phyloP scores from a whole-genome alignment of 2,329 filamentous ascomycete species.

The Orbilia oligospora region DNA sequence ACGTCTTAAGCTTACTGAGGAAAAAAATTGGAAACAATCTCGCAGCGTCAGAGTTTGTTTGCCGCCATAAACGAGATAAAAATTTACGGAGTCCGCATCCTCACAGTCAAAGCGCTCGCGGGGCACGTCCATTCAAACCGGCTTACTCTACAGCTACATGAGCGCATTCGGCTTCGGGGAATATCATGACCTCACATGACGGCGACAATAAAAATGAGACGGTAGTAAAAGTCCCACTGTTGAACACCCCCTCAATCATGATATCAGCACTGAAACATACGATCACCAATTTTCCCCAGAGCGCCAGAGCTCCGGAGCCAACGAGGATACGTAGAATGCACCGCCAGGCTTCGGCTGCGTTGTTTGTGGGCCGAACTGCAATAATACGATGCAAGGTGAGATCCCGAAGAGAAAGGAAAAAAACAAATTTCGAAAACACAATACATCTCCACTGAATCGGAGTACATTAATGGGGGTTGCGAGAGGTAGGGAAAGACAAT shows the following conservation, averaged over 20 bases:
- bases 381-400: constrained; percentile 38
- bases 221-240: not conserved
- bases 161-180: constrained; percentile 30
- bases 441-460: not conserved
- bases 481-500: constrained; percentile 16
- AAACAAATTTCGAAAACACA: not conserved
- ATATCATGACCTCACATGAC: constrained; percentile 42
- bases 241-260: constrained; percentile 8
- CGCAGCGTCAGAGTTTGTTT: not conserved
- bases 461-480: constrained; percentile 5
- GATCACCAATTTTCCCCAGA: constrained; percentile 7
- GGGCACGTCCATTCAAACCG: constrained; percentile 2
- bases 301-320: constrained; percentile 2
- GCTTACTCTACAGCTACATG: not conserved
- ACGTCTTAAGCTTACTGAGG: too few species aligned
- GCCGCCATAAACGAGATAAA: constrained; percentile 19
- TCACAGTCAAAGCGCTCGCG: constrained; percentile 4
- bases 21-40: not conserved
- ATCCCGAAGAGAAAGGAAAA: constrained; percentile 41
- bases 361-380: constrained; percentile 40
- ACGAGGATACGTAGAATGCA: constrained; percentile 23
- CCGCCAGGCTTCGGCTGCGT: constrained; percentile 39
- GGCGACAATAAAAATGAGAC: constrained; percentile 29
- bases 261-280: constrained; percentile 15
- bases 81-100: not conserved